Evolutionary conservation across 2,329 filamentous ascomycete species (phyloP).

Genomic region (Plectosphaerella cucumerina): DNA sequence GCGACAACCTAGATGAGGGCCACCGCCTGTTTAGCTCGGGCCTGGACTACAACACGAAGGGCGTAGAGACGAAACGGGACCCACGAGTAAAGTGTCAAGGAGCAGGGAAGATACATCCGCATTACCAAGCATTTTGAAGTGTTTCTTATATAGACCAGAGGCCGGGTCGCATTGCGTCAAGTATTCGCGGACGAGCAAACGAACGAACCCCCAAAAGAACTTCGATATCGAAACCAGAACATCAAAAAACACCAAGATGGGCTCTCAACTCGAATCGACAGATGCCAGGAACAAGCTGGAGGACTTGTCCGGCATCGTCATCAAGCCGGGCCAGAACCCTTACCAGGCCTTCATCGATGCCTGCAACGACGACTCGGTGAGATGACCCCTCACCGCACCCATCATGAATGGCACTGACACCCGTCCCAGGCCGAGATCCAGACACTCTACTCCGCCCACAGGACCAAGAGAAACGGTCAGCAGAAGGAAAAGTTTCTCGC

Average conservation of each 20-base stretch:
- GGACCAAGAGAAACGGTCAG: slow-evolving; percentile 68
- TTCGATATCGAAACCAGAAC: not conserved
- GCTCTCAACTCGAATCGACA: slow-evolving; percentile 28
- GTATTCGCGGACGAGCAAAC: not conserved
- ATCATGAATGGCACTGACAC: slow-evolving; percentile 2
- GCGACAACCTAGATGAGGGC: too few relatives aligned
- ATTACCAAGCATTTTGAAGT: too few relatives aligned
- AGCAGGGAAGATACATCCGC: not conserved
- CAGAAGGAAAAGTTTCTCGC: slow-evolving; percentile 72
- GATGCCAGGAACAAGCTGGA: slow-evolving; percentile 48
- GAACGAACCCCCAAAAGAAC: not conserved
- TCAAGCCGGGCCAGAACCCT: slow-evolving; percentile 61
- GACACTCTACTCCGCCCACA: slow-evolving; percentile 67
- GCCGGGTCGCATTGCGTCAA: not conserved
- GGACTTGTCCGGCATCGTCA: slow-evolving; percentile 47
- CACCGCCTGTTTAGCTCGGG: too few relatives aligned
- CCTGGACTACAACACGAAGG: too few relatives aligned
- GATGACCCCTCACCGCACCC: not conserved
- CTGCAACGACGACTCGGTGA: slow-evolving; percentile 53
- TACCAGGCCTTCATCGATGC: slow-evolving; percentile 69
- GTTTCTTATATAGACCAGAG: not conserved
- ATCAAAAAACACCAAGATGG: slow-evolving; percentile 20
- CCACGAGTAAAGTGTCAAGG: not conserved
- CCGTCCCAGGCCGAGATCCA: slow-evolving; percentile 60
- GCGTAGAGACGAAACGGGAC: too few relatives aligned